Evolutionary conservation across 2,329 filamentous ascomycete species (phyloP).

Genomic region (Dactylella cylindrospora): DNA sequence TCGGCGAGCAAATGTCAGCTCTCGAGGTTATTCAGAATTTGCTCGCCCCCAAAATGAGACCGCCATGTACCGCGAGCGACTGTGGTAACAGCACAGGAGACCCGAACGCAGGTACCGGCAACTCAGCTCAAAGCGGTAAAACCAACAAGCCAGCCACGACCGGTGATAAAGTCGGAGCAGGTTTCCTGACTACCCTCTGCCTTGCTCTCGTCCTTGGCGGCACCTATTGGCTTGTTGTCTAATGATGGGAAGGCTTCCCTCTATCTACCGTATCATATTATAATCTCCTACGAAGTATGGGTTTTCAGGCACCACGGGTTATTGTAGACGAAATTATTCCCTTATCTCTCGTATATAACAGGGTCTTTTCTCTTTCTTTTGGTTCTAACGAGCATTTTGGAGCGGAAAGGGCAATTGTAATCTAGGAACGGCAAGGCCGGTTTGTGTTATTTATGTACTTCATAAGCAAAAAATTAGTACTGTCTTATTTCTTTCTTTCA

Average conservation of each 20-base stretch:
- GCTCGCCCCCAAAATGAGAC: conserved; percentile 56
- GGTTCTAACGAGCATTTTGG: conserved; percentile 20
- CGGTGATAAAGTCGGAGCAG: conserved; percentile 69
- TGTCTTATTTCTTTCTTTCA: too few relatives aligned
- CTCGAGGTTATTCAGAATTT: conserved; percentile 66
- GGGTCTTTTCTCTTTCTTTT: conserved; percentile 21
- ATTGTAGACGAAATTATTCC: conserved; percentile 2
- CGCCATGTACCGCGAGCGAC: conserved; percentile 57
- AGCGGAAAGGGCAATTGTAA: conserved; percentile 27
- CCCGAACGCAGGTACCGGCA: conserved; percentile 51
- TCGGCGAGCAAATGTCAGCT: conserved; percentile 71
- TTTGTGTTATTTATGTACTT: not conserved
- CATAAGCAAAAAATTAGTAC: too few relatives aligned
- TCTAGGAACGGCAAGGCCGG: too few relatives aligned
- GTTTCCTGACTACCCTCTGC: conserved; percentile 64
- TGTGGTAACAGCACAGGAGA: conserved; percentile 63
- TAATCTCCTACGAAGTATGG: not conserved
- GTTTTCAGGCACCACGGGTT: not conserved
- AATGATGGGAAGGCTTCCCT: conserved; percentile 9
- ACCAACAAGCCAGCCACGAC: conserved; percentile 57
- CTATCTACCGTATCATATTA: conserved; percentile 14
- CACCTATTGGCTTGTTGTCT: conserved; percentile 59
- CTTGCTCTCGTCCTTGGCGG: conserved; percentile 61
- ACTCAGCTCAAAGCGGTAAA: conserved; percentile 47
- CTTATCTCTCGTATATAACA: conserved; percentile 5